A percentile compares a stretch with the other conserved stretches of the same genome.
Conservation (phyloP, 2,329 filamentous ascomycete genomes). For the Epichloe baconii region DNA sequence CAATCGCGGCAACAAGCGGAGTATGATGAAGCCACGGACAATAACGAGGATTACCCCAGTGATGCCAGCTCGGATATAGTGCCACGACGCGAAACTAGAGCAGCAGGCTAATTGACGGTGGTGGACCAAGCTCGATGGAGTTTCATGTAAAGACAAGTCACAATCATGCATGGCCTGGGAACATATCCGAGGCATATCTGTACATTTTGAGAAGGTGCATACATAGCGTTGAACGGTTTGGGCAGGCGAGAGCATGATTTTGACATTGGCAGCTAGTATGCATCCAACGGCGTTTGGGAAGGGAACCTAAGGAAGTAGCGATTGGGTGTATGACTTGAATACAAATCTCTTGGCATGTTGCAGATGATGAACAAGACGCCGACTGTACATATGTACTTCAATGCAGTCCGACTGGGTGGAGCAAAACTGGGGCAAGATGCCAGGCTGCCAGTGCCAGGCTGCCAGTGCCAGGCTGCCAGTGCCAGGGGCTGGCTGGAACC, state of each 20-base stretch:
- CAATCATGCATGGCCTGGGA: too few relatives aligned
- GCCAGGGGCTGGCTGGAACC: too few relatives aligned
- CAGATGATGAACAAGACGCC: neutral
- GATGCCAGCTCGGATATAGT: conserved; percentile 4
- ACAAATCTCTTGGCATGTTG: neutral
- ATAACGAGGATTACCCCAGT: conserved; percentile 9
- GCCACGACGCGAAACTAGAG: conserved; percentile 2
- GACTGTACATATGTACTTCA: neutral
- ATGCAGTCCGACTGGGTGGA: too few relatives aligned
- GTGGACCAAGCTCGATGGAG: conserved; percentile 1
- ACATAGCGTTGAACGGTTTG: neutral
- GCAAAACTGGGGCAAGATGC: too few relatives aligned
- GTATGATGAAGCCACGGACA: conserved; percentile 14
- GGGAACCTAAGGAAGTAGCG: neutral
- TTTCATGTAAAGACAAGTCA: too few relatives aligned
- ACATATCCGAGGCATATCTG: too few relatives aligned
- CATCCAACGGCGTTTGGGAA: neutral
- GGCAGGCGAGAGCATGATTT: neutral
- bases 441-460: too few relatives aligned
- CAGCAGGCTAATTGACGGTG: neutral
- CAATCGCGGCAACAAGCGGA: conserved; percentile 7
- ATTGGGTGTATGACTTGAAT: neutral
- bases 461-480: too few relatives aligned
- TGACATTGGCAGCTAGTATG: neutral
- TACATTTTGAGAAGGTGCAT: neutral